Conservation (phyloP, 2,329 filamentous ascomycete species). For the Penicillium sp. region DNA sequence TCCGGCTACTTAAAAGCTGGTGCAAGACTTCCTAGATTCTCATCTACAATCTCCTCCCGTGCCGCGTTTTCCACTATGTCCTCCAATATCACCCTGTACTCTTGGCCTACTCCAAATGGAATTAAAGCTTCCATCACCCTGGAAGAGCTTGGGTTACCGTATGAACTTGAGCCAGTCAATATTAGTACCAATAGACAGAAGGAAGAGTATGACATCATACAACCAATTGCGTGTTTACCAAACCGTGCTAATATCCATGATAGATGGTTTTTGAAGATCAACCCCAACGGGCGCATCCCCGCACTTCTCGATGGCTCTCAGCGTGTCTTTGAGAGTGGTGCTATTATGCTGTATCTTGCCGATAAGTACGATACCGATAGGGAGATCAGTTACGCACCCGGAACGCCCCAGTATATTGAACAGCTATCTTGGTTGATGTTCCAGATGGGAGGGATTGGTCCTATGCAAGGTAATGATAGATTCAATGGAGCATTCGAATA, state of each 20-base stretch:
- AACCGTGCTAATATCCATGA: too few species aligned
- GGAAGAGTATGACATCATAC: constrained; percentile 24
- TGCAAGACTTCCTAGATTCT: constrained; percentile 6
- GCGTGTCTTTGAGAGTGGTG: constrained; percentile 43
- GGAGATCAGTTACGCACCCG: constrained; percentile 42
- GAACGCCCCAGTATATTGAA: constrained; percentile 41
- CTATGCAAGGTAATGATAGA: constrained; percentile 36
- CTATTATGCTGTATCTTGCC: constrained; percentile 44
- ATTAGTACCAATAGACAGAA: constrained; percentile 44
- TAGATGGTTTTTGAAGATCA: constrained; percentile 53
- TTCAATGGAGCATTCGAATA: not conserved
- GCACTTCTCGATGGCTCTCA: constrained; percentile 40
- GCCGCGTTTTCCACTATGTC: constrained; percentile 18
- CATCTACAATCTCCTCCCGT: constrained; percentile 2
- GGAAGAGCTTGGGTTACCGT: constrained; percentile 34
- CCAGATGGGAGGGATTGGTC: constrained; percentile 40
- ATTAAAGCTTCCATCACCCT: constrained; percentile 36
- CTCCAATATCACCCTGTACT: constrained; percentile 30
- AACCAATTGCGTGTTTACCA: too few species aligned
- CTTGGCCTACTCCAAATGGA: constrained; percentile 30
- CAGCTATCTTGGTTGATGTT: constrained; percentile 44
- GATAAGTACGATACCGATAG: constrained; percentile 42
- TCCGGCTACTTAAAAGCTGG: constrained; percentile 8
- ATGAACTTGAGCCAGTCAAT: constrained; percentile 36
- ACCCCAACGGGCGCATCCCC: constrained; percentile 65